These are phyloP conservation scores for Naumovozyma baii DNA, from an alignment of 805 yeast species.

Conservation along the genomic window DNA sequence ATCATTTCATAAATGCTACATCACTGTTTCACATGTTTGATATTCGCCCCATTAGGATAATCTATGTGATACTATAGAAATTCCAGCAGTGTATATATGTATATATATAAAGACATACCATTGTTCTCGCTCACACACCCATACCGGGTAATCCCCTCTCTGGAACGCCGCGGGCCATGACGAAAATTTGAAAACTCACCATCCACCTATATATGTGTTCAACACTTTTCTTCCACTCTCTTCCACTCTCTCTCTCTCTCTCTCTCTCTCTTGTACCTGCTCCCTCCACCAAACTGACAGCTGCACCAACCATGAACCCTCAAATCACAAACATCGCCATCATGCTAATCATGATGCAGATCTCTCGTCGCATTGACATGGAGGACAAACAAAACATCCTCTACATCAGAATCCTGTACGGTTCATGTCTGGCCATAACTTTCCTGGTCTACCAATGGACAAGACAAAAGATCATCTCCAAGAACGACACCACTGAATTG, in stretches of 20 bases:
- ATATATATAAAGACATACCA: no score
- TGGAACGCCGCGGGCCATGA: no score
- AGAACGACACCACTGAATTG: constrained; percentile 84
- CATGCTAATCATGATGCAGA: constrained; percentile 96
- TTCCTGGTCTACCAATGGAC: constrained; percentile 58
- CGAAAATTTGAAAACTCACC: no score
- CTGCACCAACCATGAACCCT: constrained; percentile 53
- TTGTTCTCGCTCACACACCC: no score
- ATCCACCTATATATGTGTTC: no score
- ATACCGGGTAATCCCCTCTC: no score
- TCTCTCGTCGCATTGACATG: constrained; percentile 78
- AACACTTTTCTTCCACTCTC: no score
- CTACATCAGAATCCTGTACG: constrained; percentile 68
- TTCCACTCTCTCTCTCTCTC: not conserved
- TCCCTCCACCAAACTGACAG: constrained; percentile 2
- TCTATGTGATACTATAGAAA: no score
- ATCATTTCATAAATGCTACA: no score
- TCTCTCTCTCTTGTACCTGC: not conserved
- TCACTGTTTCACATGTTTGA: no score
- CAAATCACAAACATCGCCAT: constrained; percentile 75
- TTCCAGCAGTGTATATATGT: no score
- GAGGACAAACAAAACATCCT: constrained; percentile 70
- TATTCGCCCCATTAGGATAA: no score
- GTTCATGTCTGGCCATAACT: constrained; percentile 54
- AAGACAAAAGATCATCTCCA: constrained; percentile 49